Conservation (phyloP, 345 rosid species). For the Streptanthus diversifolius region DNA sequence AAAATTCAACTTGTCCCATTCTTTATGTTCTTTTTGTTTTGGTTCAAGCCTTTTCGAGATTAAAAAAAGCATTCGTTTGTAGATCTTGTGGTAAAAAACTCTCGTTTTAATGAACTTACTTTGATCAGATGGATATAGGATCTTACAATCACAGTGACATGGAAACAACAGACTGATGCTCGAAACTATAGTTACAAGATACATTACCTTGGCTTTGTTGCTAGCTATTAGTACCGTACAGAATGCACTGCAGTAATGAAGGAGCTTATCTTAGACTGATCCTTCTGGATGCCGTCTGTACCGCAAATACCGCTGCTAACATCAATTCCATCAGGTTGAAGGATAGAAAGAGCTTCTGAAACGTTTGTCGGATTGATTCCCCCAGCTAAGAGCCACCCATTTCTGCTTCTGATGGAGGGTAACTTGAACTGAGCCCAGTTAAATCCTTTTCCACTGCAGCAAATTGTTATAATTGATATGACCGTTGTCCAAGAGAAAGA, state of each 20-base stretch:
- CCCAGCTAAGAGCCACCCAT: conserved; percentile 89
- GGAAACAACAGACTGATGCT: background rate
- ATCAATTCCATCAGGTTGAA: conserved; percentile 72
- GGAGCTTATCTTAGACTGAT: conserved; percentile 50
- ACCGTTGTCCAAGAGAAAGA: background rate
- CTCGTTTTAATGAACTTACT: background rate
- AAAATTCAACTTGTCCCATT: background rate
- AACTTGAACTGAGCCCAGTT: conserved; percentile 63
- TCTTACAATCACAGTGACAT: conserved; percentile 11
- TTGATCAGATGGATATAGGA: conserved; percentile 3
- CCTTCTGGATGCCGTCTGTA: conserved; percentile 64
- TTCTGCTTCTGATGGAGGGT: conserved; percentile 63
- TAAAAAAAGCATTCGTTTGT: background rate
- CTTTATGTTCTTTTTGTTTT: background rate
- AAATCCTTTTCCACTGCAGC: conserved; percentile 79
- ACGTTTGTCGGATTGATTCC: conserved; percentile 71
- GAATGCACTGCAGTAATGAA: conserved; percentile 57
- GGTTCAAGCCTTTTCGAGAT: background rate
- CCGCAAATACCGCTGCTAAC: conserved; percentile 84
- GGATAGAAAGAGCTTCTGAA: conserved; percentile 54
- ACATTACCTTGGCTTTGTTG: background rate
- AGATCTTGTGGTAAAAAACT: background rate
- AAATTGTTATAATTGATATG: background rate
- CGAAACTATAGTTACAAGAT: conserved; percentile 5
- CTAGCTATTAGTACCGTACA: conserved; percentile 38